A percentile compares a stretch with the other conserved stretches of the same genome.
Evolutionary conservation across 75 land plant genomes (phyloP).

Genomic region (Isoetes taiwanensis): DNA sequence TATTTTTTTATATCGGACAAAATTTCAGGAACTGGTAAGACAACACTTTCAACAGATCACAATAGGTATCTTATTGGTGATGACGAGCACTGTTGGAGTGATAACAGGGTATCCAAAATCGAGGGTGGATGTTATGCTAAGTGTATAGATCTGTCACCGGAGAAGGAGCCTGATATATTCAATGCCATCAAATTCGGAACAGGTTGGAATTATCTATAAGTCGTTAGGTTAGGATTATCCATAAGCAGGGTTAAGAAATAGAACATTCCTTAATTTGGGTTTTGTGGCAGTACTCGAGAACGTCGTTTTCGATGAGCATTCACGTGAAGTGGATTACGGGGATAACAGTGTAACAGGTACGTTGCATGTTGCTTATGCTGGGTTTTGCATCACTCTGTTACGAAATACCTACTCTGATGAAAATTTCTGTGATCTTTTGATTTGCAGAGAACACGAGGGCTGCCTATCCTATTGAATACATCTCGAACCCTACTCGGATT

Average conservation of each 20-base stretch:
- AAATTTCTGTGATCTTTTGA: too few relatives aligned
- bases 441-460: slow-evolving; percentile 99
- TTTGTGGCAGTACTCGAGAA: slow-evolving; percentile 60
- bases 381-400: too few relatives aligned
- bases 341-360: slow-evolving; percentile 87
- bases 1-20: background rate
- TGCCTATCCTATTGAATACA: slow-evolving; percentile 88
- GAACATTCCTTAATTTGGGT: too few relatives aligned
- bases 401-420: too few relatives aligned
- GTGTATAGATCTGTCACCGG: slow-evolving; percentile 72
- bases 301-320: slow-evolving; percentile 88
- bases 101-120: slow-evolving; percentile 90
- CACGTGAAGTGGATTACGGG: slow-evolving; percentile 63
- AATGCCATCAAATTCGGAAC: slow-evolving; percentile 98
- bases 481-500: slow-evolving; percentile 89
- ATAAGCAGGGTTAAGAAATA: too few relatives aligned
- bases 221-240: too few relatives aligned
- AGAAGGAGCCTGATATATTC: slow-evolving; percentile 94
- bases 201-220: too few relatives aligned
- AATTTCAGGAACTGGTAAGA: slow-evolving; percentile 86
- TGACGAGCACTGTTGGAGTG: slow-evolving; percentile 97
- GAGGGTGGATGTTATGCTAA: slow-evolving; percentile 99
- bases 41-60: slow-evolving; percentile 88
- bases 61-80: slow-evolving; percentile 85
- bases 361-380: too few relatives aligned